Evolutionary conservation across 306 rosid species (phyloP), one percentile per base, ranked within the genome.

Genomic region (Hylodesmum podocarpum): DNA sequence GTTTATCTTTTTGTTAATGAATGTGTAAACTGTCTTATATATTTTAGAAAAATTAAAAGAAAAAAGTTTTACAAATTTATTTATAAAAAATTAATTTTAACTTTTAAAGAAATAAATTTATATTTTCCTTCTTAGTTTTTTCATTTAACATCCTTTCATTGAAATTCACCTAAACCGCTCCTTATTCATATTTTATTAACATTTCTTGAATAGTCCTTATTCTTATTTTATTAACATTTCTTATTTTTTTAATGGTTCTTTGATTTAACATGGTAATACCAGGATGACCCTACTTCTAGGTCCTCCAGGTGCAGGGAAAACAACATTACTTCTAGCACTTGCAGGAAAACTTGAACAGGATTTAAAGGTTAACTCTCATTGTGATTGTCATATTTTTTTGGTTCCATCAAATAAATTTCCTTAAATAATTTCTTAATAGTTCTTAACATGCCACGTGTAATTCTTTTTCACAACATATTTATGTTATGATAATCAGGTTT

Each of bases 271-370:
- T 43, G 22, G 22, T 13, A 34, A 19, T 59, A 14, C 22, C 76
- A 91, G 96, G 90, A 78, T 91, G 86, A 83, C 94, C 21, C 82
- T 91, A 70, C 97, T 91, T 61, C 84, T 89, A 24, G 97, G 94
- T 19, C 97, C 97, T 24, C 97, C 97, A 0, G 81, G 84, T 3
- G 79, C 94, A 11, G 97, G 97, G 55, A 89, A 91, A 83, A 89
- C 94, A 43, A 91, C 97, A 24, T 73, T 91, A 4, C 85, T 87
- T 16, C 76, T 80, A 59, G 91, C 87, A 68, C 92, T 91, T 65
- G 89, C 94, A 0, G 97, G 90, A 31, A 91, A 91, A 57, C 88
- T 86, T 3, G 92, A 83, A 11, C 75, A 40, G 1, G 83, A 91
- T 77, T 71, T 91, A 61, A 86, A 87, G 91, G 94, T 91, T 72